phyloP scores from a whole-genome alignment of 1,284 basidiomycete species.

The Butyriboletus appendiculatus region DNA sequence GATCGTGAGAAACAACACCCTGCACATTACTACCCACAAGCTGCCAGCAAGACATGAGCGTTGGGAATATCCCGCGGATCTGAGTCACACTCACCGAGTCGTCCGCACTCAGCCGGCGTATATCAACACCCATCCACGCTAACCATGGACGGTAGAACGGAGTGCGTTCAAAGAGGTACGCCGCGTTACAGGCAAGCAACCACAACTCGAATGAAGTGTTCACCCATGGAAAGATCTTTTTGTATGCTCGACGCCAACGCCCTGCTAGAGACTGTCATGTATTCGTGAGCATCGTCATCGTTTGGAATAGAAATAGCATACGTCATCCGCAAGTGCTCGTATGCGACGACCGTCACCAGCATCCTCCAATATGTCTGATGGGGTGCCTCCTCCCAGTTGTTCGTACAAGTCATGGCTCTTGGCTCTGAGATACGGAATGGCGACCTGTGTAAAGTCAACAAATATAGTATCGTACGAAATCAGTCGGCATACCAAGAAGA shows the following conservation, averaged over 20 bases:
- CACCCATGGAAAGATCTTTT: conserved; percentile 77
- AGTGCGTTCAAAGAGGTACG: conserved; percentile 89
- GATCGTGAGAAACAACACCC: conserved; percentile 35
- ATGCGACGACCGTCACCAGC: conserved; percentile 44
- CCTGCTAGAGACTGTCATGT: conserved; percentile 43
- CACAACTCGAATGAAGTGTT: conserved; percentile 80
- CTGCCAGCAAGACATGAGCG: conserved; percentile 37
- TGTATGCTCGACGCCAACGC: conserved; percentile 61
- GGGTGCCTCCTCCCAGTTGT: conserved; percentile 80
- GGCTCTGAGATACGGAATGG: conserved; percentile 86
- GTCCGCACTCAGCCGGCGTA: conserved; percentile 75
- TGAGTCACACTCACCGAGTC: conserved; percentile 60
- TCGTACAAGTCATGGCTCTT: conserved; percentile 93
- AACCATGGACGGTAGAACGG: conserved; percentile 94
- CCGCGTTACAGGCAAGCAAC: conserved; percentile 83
- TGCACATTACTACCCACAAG: conserved; percentile 39
- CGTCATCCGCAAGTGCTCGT: conserved; percentile 51
- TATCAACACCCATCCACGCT: conserved; percentile 78
- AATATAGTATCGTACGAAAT: neutral
- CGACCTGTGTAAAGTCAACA: conserved; percentile 55
- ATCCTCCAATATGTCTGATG: conserved; percentile 66
- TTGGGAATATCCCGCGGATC: neutral
- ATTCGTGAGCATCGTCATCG: conserved; percentile 8
- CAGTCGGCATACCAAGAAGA: conserved; percentile 64
- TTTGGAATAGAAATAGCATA: conserved; percentile 29